These are phyloP conservation scores for Trypanosoma scelopori DNA, from an alignment of 208 protist species.

Conservation along the genomic window DNA sequence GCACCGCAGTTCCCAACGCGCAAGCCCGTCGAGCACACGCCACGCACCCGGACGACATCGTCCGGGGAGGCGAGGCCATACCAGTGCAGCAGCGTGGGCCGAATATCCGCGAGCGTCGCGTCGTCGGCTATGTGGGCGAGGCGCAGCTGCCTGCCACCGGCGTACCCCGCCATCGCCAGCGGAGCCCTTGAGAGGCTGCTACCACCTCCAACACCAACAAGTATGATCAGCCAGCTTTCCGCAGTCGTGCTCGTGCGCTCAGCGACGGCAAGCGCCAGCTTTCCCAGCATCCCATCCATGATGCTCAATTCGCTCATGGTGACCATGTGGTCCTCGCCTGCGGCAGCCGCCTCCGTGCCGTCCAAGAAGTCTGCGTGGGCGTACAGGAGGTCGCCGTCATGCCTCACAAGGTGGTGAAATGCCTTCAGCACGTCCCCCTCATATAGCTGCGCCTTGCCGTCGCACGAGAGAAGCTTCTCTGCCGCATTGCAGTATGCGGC, in stretches of 20 bases:
- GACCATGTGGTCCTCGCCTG: constrained; percentile 19
- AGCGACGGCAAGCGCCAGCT: constrained; percentile 43
- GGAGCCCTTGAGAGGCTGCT: constrained; percentile 29
- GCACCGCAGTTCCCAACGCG: constrained; percentile 49
- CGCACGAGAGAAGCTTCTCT: constrained; percentile 55
- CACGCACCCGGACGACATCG: constrained; percentile 28
- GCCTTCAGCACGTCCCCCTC: constrained; percentile 40
- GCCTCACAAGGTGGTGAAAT: constrained; percentile 37
- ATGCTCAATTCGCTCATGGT: constrained; percentile 63
- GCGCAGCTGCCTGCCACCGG: constrained; percentile 50
- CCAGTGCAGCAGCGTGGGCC: constrained; percentile 61
- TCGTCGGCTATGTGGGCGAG: constrained; percentile 32
- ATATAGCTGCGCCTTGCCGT: constrained; percentile 47
- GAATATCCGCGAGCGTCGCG: constrained; percentile 38
- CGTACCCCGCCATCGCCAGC: constrained; percentile 58
- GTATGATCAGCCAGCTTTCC: constrained; percentile 75
- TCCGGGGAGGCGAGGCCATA: constrained; percentile 23
- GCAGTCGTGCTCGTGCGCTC: constrained; percentile 33
- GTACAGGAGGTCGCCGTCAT: constrained; percentile 56
- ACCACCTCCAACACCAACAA: constrained; percentile 52
- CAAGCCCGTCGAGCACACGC: constrained; percentile 66
- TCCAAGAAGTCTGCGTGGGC: constrained; percentile 40
- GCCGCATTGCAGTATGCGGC: constrained; percentile 60
- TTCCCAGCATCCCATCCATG: constrained; percentile 61
- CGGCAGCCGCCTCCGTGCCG: neutral